Base-by-base conservation (phyloP, 2,329 filamentous ascomycete species). In the Cladosporium sp. region DNA sequence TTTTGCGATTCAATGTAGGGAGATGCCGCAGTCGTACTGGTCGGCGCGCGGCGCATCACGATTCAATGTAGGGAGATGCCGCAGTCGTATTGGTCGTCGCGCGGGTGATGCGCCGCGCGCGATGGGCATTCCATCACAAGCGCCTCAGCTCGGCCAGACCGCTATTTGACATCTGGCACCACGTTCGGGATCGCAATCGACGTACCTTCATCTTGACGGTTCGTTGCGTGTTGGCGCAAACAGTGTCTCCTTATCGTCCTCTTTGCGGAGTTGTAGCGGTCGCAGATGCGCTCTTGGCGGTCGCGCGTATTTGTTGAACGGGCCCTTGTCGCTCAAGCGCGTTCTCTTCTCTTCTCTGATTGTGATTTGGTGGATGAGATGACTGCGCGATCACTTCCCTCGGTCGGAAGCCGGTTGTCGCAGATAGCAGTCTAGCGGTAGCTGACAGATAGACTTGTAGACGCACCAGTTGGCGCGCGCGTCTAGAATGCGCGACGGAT, bases 361-460 rank as follows among this genome's bases (percentile, higher is more conserved):
- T 28, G 33, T 53, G 12, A n/a, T 62, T 56, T 29, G 23, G 35
- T 46, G 50, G 37, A 56, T 63, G 61, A 46, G 50, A 56, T 56
- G 33, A 37, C 62, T 65, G 49, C 64, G 58, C 67, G 68, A 67
- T 67, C 67, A 72, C 74, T 73, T 68, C 72, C 74, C 74, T 76
- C 74, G 65, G 65, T 73, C 73, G 74, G 72, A 71, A 74, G 74
- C 73, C 73, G 74, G 70, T 68, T 59, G 71, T 73, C 71, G 70
- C 70, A 66, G 67, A 69, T 40, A 18, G 50, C 31, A 56, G 61
- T 63, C 61, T 40, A 63, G 61, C 61, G 50, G 50, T 63, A 55
- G 61, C 61, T 56, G 61, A 63, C 61, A 37, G 61, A 56, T 63
- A 63, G 61, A 56, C 61, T 53, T 40, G 37, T 44, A 59, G 37